Evolutionary conservation across 805 yeast species (phyloP).

Genomic region (Yamadazyma phyllophila): DNA sequence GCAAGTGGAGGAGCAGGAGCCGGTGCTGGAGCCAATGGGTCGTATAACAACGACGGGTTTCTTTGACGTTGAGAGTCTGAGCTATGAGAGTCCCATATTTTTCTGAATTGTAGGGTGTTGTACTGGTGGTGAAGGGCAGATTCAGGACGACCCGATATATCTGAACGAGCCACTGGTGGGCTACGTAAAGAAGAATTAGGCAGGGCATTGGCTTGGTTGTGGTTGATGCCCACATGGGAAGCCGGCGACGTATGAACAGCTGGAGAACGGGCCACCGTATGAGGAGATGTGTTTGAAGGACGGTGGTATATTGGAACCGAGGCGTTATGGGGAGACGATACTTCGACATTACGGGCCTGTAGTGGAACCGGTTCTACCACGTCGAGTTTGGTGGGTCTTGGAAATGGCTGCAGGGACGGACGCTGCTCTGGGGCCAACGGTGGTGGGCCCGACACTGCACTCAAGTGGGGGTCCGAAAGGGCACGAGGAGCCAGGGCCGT

Average conservation of each 20-base stretch:
- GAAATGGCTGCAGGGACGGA: constrained; percentile 1
- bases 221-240: neutral
- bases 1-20: neutral
- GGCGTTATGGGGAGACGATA: neutral
- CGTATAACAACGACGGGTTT: constrained; percentile 47
- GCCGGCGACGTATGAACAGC: neutral
- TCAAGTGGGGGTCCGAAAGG: constrained; percentile 1
- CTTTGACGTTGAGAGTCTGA: constrained; percentile 28
- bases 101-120: constrained; percentile 32
- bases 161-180: constrained; percentile 1
- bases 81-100: constrained; percentile 30
- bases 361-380: constrained; percentile 5
- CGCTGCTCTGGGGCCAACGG: neutral
- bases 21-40: constrained; percentile 49
- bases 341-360: neutral
- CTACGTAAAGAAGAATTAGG: neutral
- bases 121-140: constrained; percentile 18
- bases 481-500: neutral
- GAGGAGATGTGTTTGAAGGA: constrained; percentile 9
- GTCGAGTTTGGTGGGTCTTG: neutral
- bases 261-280: constrained; percentile 1
- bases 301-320: constrained; percentile 4
- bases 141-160: constrained; percentile 1
- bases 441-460: neutral
- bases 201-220: neutral